Percentiles rank a stretch among this genome's conserved stretches.
Evolutionary conservation across 2,329 filamentous ascomycete species (phyloP).

Genomic region (Proliferodiscus dingleyae): DNA sequence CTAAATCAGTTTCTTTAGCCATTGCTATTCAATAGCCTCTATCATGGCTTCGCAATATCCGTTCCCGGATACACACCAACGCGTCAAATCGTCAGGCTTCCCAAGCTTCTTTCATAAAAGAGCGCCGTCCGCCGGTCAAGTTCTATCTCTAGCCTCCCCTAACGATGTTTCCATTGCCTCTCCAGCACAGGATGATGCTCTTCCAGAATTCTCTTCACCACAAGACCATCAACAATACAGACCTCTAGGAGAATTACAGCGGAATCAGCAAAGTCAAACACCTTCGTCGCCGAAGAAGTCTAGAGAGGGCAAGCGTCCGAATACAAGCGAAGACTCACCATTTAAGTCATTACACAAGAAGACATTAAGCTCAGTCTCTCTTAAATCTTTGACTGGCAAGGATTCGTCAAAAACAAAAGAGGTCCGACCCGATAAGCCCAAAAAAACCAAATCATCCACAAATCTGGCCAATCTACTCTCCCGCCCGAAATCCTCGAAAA

Average conservation of each 20-base stretch:
- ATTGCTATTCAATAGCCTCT: conserved; percentile 13
- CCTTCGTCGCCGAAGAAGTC: conserved; percentile 38
- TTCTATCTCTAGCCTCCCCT: conserved; percentile 18
- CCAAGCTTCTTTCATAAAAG: conserved; percentile 32
- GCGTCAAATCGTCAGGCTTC: conserved; percentile 31
- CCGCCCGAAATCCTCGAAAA: conserved; percentile 69
- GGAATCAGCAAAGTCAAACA: conserved; percentile 44
- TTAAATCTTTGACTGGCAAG: conserved; percentile 39
- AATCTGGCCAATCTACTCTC: conserved; percentile 75
- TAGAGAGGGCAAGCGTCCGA: conserved; percentile 30
- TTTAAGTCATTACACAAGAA: conserved; percentile 41
- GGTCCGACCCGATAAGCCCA: conserved; percentile 53
- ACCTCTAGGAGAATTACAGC: conserved; percentile 52
- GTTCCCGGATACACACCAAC: conserved; percentile 20
- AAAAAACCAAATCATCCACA: conserved; percentile 77
- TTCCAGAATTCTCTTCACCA: conserved; percentile 33
- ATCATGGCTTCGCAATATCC: conserved; percentile 28
- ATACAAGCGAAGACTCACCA: conserved; percentile 27
- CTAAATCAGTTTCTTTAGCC: no score
- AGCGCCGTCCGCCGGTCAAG: conserved; percentile 25
- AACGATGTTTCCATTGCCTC: conserved; percentile 18
- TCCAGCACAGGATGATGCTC: conserved; percentile 17
- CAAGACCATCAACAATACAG: conserved; percentile 35
- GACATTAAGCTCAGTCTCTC: conserved; percentile 39
- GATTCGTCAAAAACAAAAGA: conserved; percentile 38